Evolutionary conservation across 331 rosid genomes (phyloP), one percentile per base, ranked within the genome.

Genomic region (Malus hybrid): DNA sequence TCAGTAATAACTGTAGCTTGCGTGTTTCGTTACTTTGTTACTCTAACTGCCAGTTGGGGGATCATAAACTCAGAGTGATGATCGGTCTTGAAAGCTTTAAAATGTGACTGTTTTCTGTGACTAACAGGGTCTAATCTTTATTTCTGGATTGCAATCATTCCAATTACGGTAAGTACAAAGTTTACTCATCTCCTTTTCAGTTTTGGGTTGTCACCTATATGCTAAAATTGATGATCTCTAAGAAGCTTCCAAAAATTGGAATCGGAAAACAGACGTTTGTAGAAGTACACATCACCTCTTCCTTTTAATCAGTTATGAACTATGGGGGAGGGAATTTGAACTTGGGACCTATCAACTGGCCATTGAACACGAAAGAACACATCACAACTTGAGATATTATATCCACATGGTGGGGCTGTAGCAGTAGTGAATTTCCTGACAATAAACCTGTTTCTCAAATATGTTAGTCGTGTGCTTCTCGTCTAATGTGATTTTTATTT

Each of bases 61-160:
- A 13, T 48, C 52, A 54, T 56, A 39, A 52, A 52, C 19, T 52
- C 10, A 7, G 16, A 6, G 44, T 20, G 20, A 34, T 82, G 36
- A 18, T 72, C 57, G 57, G 36, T 76, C 74, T 78, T 76, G 65
- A 27, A 8, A 71, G 33, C 52, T 76, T 34, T 68, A 48, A 65
- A 57, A 69, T 59, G 79, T 73, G 69, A 36, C 36, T 65, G 32
- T 46, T 42, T 75, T 67, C 72, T 73, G 31, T 73, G 80, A 75
- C 48, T 75, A 12, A 48, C 91, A 94, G 99, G 99, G 57, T 92
- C 99, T 56, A 94, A 94, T 89, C 95, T 94, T 36, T 92, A 94
- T 77, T 90, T 94, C 90, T 94, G 99, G 99, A 94, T 92, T 76
- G 99, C 99, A 29, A 86, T 89, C 80, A 84, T 89, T 84, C 99